phyloP scores from a whole-genome alignment of 2,329 filamentous ascomycete genomes.

The Alternaria viburni region DNA sequence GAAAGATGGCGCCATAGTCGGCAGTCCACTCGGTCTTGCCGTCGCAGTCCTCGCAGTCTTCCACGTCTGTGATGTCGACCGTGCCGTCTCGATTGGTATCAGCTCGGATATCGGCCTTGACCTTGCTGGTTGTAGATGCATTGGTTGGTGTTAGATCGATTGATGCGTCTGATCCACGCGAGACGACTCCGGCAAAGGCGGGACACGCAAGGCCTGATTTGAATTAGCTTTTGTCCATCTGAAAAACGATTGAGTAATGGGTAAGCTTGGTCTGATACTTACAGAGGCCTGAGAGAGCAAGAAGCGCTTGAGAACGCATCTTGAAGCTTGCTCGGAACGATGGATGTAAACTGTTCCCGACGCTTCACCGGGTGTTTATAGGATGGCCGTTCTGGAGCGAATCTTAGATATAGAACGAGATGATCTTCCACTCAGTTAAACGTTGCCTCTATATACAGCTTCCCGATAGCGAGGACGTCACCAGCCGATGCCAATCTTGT shows the following conservation, averaged over 20 bases:
- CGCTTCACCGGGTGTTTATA: not conserved
- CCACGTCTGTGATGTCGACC: constrained; percentile 28
- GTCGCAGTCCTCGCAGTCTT: constrained; percentile 15
- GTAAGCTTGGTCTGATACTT: not conserved
- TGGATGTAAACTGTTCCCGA: not conserved
- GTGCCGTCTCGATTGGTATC: constrained; percentile 50
- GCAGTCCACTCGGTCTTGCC: constrained; percentile 34
- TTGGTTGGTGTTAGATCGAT: not conserved
- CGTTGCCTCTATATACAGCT: not conserved
- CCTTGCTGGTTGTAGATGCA: not conserved
- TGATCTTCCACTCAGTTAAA: not conserved
- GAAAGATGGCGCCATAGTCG: constrained; percentile 42
- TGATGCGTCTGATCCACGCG: not conserved
- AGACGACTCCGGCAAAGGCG: not conserved
- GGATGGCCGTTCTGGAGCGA: not conserved
- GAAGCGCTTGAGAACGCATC: not conserved
- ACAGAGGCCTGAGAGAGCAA: not conserved
- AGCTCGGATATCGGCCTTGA: constrained; percentile 35
- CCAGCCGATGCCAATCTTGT: not conserved
- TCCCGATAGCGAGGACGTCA: not conserved
- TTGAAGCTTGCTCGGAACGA: not conserved
- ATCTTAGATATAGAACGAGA: not conserved
- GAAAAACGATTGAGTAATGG: not conserved
- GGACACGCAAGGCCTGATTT: not conserved
- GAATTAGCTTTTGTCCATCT: not conserved